Base-by-base conservation (phyloP, 78 protist genomes). In the Creolimax fragrantissima region DNA sequence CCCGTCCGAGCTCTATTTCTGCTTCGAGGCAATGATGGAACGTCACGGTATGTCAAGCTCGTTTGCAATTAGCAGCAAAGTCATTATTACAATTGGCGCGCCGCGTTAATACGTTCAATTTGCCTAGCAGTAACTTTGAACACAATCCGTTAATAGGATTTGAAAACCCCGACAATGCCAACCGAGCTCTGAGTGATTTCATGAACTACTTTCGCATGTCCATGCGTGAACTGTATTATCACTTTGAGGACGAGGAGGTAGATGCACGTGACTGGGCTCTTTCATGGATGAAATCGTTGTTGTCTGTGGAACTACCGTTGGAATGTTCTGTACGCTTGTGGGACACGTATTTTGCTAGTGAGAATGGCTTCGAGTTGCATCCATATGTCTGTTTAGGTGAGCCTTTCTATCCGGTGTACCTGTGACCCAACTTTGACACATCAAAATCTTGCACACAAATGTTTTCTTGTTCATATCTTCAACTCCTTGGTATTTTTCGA, bases 211-310 rank as follows among this genome's bases (percentile, higher is more conserved):
- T 83, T 41, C 86, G 86, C 86, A 83, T 83, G 86, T 24, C 7
- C 42, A 24, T 83, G 90, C 90, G 74, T 5, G 90, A 86, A 11
- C 90, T 86, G 90, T 86, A 86, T 11, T 36, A 5, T 11, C 90
- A 86, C 90, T 86, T 86, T 35, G 90, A 86, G 90, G 90, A 86
- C 17, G 58, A 86, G 24, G 90, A 86, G 44, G 44, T 86, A 11
- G 90, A 86, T 36, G 90, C 44, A 5, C 17, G 32, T 17, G 17
- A 5, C 4, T 86, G 90, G 90, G 90, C 90, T 11, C 4, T 32
- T 35, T 17, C 24, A 4, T 86, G 90, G 90, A 44, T 90, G 41
- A 6, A 90, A 35, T 88, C 90, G n/a, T 32, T 88, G 11, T 74
- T 88, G 11, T n/a, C 90, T 32, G 47, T 43, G 7, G 92, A 90